Evolutionary conservation across 352 stramenopile species (phyloP), one percentile per base, ranked within the genome.

Genomic region (Pythium apleroticum): DNA sequence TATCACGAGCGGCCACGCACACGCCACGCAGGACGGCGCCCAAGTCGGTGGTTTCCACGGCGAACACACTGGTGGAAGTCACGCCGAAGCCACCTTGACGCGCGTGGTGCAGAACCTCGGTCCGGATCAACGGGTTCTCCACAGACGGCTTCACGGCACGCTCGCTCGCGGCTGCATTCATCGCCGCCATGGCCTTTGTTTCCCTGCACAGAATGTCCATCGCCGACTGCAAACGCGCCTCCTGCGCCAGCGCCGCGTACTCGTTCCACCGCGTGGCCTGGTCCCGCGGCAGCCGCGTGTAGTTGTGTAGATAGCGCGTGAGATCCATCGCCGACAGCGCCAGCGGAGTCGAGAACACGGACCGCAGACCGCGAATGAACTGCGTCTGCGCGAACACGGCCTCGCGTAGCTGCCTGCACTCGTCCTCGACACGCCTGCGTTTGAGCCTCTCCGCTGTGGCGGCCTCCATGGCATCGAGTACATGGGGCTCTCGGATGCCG

Each of bases 41-140:
- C 15, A 78, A 8, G 64, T 71, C 27, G 67, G 57, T 53, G 11
- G 71, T 78, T 35, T 81, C 74, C 48, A 81, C 64, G 10, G 69
- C 63, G 53, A 74, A 81, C 39, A 75, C 69, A 19, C 64, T 56
- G 0, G 55, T 63, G 22, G 71, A 71, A 3, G 69, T 77, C 28
- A 64, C 30, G 45, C 45, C 46, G 31, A 49, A 31, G 10, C 53
- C 33, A 22, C 39, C 39, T 28, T 27, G n/a, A n/a, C n/a, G n/a
- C n/a, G n/a, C 17, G 41, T 53, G 15, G 10, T 43, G 10, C 17
- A 63, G 43, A 1, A 55, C 41, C 30, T 22, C 37, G 12, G 35
- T 35, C 43, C 56, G 24, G 28, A 20, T 28, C 8, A 37, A 27
- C 43, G 20, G 37, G 15, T 10, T 4, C n/a, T 48, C 22, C 11